Evolutionary conservation across 257 asterid species (phyloP).

Genomic region (Nicotiana knightiana): DNA sequence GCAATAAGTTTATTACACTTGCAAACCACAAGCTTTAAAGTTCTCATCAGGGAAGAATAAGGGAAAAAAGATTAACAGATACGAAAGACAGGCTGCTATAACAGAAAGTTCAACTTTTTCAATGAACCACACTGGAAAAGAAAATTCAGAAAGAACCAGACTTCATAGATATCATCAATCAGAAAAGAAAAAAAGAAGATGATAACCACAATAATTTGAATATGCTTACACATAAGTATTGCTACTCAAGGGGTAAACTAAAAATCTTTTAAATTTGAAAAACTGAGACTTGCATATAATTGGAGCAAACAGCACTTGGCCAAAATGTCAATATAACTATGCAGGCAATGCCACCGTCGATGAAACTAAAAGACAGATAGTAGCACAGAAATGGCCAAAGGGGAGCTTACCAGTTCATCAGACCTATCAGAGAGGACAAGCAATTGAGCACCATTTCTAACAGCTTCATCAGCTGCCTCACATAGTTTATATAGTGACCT

Average conservation of each 20-base stretch:
- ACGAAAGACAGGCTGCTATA: not conserved
- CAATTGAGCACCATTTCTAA: slow-evolving; percentile 93
- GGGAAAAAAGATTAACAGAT: not conserved
- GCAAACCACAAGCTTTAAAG: not conserved
- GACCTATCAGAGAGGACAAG: slow-evolving; percentile 94
- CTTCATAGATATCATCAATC: not conserved
- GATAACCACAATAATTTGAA: not conserved
- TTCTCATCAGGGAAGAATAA: not conserved
- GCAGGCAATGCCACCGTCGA: slow-evolving; percentile 7
- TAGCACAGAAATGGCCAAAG: slow-evolving; percentile 10
- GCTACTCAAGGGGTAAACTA: not conserved
- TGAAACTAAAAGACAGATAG: not conserved
- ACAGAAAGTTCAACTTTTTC: not conserved
- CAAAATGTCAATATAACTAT: slow-evolving; percentile 1
- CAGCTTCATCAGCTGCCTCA: slow-evolving; percentile 99
- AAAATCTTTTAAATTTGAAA: not conserved
- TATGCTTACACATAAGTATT: not conserved
- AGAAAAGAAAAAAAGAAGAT: not conserved
- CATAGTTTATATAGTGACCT: slow-evolving; percentile 72
- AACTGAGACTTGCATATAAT: not conserved
- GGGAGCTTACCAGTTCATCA: slow-evolving; percentile 76
- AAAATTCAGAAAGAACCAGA: not conserved
- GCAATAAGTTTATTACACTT: not conserved
- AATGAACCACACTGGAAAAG: not conserved
- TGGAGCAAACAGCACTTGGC: not conserved